Evolutionary conservation across 2,329 filamentous ascomycete genomes (phyloP), one percentile per base, ranked within the genome.

Genomic region (Amauroascus verrucosus): DNA sequence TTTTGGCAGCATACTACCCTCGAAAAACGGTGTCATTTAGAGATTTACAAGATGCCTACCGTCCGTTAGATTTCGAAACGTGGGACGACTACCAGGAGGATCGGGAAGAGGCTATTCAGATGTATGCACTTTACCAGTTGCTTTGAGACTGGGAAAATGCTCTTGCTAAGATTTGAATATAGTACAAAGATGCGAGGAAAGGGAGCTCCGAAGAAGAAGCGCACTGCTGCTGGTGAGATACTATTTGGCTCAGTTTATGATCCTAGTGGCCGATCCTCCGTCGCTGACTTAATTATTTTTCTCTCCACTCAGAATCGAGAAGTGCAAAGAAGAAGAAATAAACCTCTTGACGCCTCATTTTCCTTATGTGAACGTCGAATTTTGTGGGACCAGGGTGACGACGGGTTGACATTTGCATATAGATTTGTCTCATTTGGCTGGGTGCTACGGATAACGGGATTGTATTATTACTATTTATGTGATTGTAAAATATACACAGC

Each of bases 1-100:
- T 85, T 0, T 73, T 96, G 59, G 85, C 84, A 37, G 78, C 87
- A 54, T 98, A 96, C 77, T 98, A 98, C 68, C 93, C 93, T 1
- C 82, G 83, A 59, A 85, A 78, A 57, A 75, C 84, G 14, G 81
- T 81, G 22, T 84, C 84, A 0, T 79, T 94, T 57, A 78, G 80
- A 60, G 87, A 94, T 60, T 70, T 95, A 57, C 82, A 85, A 66
- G 80, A 80, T 57, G 74, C 80, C 47, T 88, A 90, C 63, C 76
- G 75, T 16, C 77, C 68, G 45, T 77, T 84, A 7, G 78, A 81
- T 6, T 73, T 88, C 56, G 76, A 82, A 55, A 82, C 84, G 6
- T 82, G 83, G 63, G 81, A 96, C 62, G 84, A 93, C 3, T 87
- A 95, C 68, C 87, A 95, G 69, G 85, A 93, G 59, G 83, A 93